Percentiles rank a stretch among this genome's conserved stretches.
phyloP scores from a whole-genome alignment of 129 eudicot genomes.

The sunflower (Helianthus annuus) region DNA sequence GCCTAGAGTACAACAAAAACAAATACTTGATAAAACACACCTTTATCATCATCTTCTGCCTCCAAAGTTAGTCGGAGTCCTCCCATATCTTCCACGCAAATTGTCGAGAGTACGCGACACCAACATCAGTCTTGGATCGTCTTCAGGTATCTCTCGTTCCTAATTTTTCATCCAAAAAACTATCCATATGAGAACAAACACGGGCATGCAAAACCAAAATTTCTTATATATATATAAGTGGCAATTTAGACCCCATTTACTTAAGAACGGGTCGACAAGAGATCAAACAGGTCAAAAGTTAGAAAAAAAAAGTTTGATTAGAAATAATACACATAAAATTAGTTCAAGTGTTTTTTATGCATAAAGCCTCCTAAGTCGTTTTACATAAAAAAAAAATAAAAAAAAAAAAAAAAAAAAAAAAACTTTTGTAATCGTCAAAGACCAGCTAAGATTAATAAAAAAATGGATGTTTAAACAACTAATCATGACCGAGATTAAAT shows the following conservation, averaged over 20 bases:
- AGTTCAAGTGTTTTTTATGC: neutral
- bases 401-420: too few species aligned
- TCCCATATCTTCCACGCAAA: conserved; percentile 48
- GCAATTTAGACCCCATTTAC: neutral
- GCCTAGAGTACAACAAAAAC: conserved; percentile 35
- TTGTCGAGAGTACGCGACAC: conserved; percentile 49
- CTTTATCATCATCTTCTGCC: conserved; percentile 31
- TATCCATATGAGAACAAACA: conserved; percentile 3
- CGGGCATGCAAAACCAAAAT: neutral
- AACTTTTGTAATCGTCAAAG: too few species aligned
- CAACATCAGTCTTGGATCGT: conserved; percentile 67
- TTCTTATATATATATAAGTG: neutral
- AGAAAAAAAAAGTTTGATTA: neutral
- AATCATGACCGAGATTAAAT: conserved; percentile 7
- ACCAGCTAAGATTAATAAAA: too few species aligned
- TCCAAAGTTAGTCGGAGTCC: conserved; percentile 38
- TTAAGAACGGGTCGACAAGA: neutral
- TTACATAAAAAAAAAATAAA: too few species aligned
- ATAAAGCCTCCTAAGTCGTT: neutral
- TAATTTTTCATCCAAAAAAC: conserved; percentile 20
- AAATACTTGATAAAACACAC: conserved; percentile 1
- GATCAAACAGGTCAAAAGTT: neutral
- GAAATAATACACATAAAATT: neutral
- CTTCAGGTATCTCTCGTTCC: conserved; percentile 81
- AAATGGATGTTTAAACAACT: neutral